phyloP scores from a whole-genome alignment of 1,284 basidiomycete genomes.

The Naganishia cerealis region DNA sequence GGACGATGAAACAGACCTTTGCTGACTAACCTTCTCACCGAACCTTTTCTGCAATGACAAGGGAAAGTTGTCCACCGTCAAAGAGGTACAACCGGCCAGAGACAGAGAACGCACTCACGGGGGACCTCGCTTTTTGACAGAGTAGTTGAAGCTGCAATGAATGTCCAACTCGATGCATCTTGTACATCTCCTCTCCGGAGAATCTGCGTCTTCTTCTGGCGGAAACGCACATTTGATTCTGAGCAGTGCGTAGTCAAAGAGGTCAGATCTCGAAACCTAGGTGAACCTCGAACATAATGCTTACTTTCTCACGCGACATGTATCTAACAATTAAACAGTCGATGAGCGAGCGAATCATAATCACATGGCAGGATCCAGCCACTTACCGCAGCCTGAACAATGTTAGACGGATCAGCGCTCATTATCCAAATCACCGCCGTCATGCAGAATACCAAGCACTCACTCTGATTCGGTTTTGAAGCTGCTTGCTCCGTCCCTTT shows the following conservation, averaged over 20 bases:
- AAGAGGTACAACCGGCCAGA: background rate
- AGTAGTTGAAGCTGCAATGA: constrained; percentile 22
- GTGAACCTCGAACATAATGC: background rate
- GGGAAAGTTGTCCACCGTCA: background rate
- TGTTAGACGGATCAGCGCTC: background rate
- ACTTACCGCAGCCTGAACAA: constrained; percentile 25
- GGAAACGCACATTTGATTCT: constrained; percentile 31
- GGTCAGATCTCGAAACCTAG: background rate
- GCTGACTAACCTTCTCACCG: constrained; percentile 19
- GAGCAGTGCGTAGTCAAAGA: background rate
- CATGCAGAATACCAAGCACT: background rate
- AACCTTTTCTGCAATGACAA: constrained; percentile 15
- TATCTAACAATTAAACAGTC: constrained; percentile 1
- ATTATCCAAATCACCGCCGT: too few species aligned
- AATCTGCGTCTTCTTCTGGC: background rate
- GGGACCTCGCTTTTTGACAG: constrained; percentile 30
- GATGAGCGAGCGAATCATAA: background rate
- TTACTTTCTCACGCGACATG: constrained; percentile 30
- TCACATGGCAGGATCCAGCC: too few species aligned
- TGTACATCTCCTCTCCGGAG: constrained; percentile 7
- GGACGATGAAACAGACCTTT: background rate
- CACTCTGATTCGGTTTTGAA: constrained; percentile 19
- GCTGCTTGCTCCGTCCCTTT: background rate
- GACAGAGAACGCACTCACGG: constrained; percentile 14
- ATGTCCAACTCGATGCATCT: constrained; percentile 29